phyloP scores from a whole-genome alignment of 176 grass and related monocot species.

The Cocos nucifera region DNA sequence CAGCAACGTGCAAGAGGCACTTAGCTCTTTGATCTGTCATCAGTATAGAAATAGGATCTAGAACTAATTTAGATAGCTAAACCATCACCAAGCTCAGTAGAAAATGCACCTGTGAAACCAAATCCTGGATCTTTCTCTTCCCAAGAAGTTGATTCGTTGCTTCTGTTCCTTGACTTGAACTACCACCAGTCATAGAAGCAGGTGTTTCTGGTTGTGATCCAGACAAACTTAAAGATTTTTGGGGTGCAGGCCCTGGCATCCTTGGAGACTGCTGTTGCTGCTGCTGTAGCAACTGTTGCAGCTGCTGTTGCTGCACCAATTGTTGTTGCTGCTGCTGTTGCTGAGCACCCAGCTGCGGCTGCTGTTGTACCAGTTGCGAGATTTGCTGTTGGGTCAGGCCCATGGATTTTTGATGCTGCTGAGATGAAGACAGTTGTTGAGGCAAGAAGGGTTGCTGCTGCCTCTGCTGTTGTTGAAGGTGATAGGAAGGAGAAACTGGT shows the following conservation, averaged over 20 bases:
- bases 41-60: too few relatives aligned
- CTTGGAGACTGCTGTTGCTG: slow-evolving; percentile 64
- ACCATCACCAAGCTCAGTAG: too few relatives aligned
- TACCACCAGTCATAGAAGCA: slow-evolving; percentile 47
- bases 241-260: slow-evolving; percentile 43
- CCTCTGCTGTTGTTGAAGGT: slow-evolving; percentile 62
- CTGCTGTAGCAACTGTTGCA: slow-evolving; percentile 49
- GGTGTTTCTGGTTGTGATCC: slow-evolving; percentile 62
- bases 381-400: slow-evolving; percentile 52
- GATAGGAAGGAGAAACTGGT: slow-evolving; percentile 45
- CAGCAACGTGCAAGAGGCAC: too few relatives aligned
- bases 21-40: too few relatives aligned
- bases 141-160: slow-evolving; percentile 62
- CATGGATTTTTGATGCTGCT: slow-evolving; percentile 47
- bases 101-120: slow-evolving; percentile 65
- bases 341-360: slow-evolving; percentile 41
- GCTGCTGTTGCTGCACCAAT: slow-evolving; percentile 26
- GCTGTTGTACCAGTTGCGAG: slow-evolving; percentile 52
- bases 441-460: slow-evolving; percentile 33
- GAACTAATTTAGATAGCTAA: too few relatives aligned
- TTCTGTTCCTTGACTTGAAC: slow-evolving; percentile 62
- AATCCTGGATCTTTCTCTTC: slow-evolving; percentile 95
- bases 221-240: slow-evolving; percentile 58
- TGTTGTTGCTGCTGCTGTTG: slow-evolving; percentile 45
- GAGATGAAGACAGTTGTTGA: slow-evolving; percentile 25